These are phyloP conservation scores for Beauveria scarabaeidicola DNA, from an alignment of 2,329 filamentous ascomycete species.

Conservation along the genomic window DNA sequence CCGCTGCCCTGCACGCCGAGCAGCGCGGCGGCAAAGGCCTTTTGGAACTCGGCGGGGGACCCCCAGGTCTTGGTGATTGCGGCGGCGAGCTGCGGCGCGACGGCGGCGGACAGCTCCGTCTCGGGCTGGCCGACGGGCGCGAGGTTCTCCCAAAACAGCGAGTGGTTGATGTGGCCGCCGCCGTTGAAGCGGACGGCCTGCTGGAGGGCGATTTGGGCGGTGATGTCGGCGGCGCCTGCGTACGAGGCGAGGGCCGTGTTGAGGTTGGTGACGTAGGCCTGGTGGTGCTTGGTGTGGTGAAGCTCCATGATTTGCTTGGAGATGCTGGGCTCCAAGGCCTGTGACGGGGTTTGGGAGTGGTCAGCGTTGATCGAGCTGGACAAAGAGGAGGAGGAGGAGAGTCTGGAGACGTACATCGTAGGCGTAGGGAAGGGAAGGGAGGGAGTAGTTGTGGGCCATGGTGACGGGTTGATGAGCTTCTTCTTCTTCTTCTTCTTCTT, in stretches of 20 bases:
- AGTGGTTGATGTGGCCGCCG: slow-evolving; percentile 89
- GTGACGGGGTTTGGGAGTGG: background rate
- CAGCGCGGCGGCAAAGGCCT: slow-evolving; percentile 56
- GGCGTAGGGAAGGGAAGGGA: slow-evolving; percentile 58
- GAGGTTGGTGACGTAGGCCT: slow-evolving; percentile 68
- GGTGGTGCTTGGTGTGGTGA: slow-evolving; percentile 72
- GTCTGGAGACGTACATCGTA: slow-evolving; percentile 51
- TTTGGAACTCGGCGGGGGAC: slow-evolving; percentile 55
- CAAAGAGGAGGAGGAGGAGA: background rate
- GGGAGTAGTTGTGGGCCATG: slow-evolving; percentile 43
- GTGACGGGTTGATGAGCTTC: slow-evolving; percentile 7
- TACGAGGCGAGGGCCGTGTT: slow-evolving; percentile 58
- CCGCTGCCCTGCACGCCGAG: slow-evolving; percentile 73
- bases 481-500: background rate
- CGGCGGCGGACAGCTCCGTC: slow-evolving; percentile 39
- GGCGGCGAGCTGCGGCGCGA: slow-evolving; percentile 48
- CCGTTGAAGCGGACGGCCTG: slow-evolving; percentile 76
- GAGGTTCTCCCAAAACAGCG: slow-evolving; percentile 84
- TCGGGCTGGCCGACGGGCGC: slow-evolving; percentile 50
- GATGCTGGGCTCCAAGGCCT: slow-evolving; percentile 67
- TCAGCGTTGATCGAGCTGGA: too few relatives aligned
- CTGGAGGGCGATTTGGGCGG: slow-evolving; percentile 58
- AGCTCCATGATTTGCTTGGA: slow-evolving; percentile 73
- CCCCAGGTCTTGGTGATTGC: slow-evolving; percentile 62
- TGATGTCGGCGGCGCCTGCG: slow-evolving; percentile 52